These are phyloP conservation scores for Brasenia schreberi DNA, from an alignment of 164 flowering plant genomes.

Conservation along the genomic window DNA sequence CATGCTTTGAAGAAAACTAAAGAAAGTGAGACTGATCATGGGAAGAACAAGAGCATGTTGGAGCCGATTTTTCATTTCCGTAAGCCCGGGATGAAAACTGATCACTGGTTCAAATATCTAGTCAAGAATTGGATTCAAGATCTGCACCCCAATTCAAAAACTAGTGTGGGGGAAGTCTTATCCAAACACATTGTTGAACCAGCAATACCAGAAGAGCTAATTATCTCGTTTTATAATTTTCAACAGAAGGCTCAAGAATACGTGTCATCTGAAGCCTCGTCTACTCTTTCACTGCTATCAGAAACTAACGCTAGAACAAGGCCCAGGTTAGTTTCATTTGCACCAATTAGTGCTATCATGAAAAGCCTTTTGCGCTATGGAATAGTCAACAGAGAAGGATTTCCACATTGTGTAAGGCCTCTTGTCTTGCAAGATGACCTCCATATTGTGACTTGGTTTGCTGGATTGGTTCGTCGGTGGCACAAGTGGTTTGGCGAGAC, in stretches of 20 bases:
- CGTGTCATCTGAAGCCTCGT: conserved; percentile 53
- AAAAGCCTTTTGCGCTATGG: conserved; percentile 65
- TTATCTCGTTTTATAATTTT: conserved; percentile 62
- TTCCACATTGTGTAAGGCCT: conserved; percentile 30
- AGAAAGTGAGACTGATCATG: conserved; percentile 72
- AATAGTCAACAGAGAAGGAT: conserved; percentile 40
- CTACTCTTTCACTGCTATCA: conserved; percentile 38
- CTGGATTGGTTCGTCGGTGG: conserved; percentile 67
- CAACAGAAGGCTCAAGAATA: conserved; percentile 48
- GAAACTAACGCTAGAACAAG: neutral
- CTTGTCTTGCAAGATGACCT: conserved; percentile 51
- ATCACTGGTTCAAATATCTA: conserved; percentile 80
- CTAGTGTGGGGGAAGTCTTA: conserved; percentile 36
- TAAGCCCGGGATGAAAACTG: conserved; percentile 84
- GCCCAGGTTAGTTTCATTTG: conserved; percentile 23
- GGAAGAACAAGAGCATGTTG: conserved; percentile 31
- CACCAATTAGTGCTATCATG: conserved; percentile 43
- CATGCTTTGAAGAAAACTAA: conserved; percentile 79
- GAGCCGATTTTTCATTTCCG: conserved; percentile 51
- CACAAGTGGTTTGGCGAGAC: conserved; percentile 52
- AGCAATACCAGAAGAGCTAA: conserved; percentile 56
- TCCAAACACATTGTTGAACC: conserved; percentile 65
- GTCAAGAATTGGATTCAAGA: conserved; percentile 81
- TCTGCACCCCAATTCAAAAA: conserved; percentile 31
- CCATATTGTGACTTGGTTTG: conserved; percentile 73